phyloP scores from a whole-genome alignment of 1,284 basidiomycete species.

The Termitomyces sp. region DNA sequence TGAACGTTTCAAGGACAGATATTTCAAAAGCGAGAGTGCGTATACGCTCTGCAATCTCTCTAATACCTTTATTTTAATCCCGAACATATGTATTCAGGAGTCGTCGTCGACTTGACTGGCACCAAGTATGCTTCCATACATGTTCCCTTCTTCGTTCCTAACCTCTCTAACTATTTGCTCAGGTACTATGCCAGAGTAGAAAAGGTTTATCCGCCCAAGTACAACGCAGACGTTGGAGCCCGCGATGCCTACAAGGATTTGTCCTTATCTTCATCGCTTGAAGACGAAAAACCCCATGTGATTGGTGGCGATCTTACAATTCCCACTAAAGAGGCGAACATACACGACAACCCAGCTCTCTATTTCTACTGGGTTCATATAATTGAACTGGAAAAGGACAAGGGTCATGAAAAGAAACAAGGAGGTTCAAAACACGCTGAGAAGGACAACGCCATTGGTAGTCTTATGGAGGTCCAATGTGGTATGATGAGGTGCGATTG shows the following conservation, averaged over 20 bases:
- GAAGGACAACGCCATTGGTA: constrained; percentile 58
- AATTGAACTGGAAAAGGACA: constrained; percentile 69
- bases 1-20: constrained; percentile 94
- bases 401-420: constrained; percentile 57
- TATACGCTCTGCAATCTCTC: constrained; percentile 17
- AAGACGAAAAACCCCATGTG: constrained; percentile 53
- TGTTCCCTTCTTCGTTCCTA: constrained; percentile 20
- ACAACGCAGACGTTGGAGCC: constrained; percentile 38
- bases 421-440: constrained; percentile 49
- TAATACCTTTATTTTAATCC: background rate
- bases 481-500: constrained; percentile 71
- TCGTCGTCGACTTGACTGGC: constrained; percentile 79
- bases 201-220: constrained; percentile 69
- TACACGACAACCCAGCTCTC: constrained; percentile 71
- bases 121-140: constrained; percentile 53
- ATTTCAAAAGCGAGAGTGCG: constrained; percentile 87
- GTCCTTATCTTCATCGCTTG: constrained; percentile 27
- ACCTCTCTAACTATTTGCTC: constrained; percentile 17
- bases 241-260: constrained; percentile 37
- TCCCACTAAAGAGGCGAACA: constrained; percentile 64
- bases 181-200: constrained; percentile 78
- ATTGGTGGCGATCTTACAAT: constrained; percentile 79
- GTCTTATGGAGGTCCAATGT: constrained; percentile 78
- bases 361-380: constrained; percentile 91
- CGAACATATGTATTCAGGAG: constrained; percentile 41